phyloP scores from a whole-genome alignment of 352 stramenopile species.

The Aphanomyces euteiches region DNA sequence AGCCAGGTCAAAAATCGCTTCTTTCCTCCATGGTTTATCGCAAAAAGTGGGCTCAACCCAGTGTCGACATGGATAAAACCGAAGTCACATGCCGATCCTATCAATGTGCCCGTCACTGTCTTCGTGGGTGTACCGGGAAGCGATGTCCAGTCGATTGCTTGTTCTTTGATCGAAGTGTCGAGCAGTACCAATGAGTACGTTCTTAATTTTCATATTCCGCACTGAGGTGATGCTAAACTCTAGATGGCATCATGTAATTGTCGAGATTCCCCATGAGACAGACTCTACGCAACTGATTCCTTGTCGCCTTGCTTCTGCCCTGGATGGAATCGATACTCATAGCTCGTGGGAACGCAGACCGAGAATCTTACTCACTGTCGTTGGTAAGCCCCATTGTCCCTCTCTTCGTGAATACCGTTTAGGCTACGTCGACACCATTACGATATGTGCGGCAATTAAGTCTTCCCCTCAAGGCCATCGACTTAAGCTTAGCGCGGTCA shows the following conservation, averaged over 20 bases:
- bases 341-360: conserved; percentile 1
- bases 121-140: conserved; percentile 69
- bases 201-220: background rate
- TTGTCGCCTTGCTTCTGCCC: background rate
- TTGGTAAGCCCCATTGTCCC: conserved; percentile 9
- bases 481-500: conserved; percentile 42
- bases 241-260: conserved; percentile 41
- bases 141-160: conserved; percentile 37
- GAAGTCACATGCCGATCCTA: background rate
- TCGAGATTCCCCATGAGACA: conserved; percentile 39
- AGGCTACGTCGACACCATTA: conserved; percentile 59
- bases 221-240: background rate
- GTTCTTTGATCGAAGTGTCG: conserved; percentile 50
- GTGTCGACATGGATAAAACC: conserved; percentile 41
- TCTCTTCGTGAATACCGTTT: conserved; percentile 28
- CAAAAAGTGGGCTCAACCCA: conserved; percentile 42
- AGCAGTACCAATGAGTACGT: conserved; percentile 37
- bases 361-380: conserved; percentile 23
- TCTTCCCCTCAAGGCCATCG: conserved; percentile 34
- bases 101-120: conserved; percentile 47
- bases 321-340: background rate
- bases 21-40: conserved; percentile 58
- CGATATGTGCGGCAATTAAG: conserved; percentile 45
- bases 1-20: conserved; percentile 33
- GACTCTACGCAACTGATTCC: background rate